phyloP scores from a whole-genome alignment of 441 rosid genomes.

The Euphorbia schlechtendalii region DNA sequence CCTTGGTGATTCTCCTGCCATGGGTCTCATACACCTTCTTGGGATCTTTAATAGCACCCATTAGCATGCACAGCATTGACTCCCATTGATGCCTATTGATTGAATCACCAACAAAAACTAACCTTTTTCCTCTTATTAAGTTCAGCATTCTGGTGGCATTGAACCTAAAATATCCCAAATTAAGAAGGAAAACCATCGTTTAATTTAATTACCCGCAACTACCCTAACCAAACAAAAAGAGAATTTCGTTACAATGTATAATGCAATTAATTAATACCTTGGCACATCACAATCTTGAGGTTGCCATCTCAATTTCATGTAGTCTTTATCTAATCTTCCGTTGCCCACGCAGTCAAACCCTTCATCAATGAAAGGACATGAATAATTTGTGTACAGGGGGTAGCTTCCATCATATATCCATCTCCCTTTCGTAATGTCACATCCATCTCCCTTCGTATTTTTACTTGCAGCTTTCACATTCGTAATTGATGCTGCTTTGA shows the following conservation, averaged over 20 bases:
- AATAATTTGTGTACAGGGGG: slow-evolving; percentile 47
- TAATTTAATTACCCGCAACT: slow-evolving; percentile 9
- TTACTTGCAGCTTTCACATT: slow-evolving; percentile 7
- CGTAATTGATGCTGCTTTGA: slow-evolving; percentile 8
- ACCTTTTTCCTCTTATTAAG: slow-evolving; percentile 71
- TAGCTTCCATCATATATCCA: slow-evolving; percentile 75
- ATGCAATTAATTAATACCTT: slow-evolving; percentile 41
- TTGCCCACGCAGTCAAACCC: slow-evolving; percentile 75
- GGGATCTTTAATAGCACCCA: slow-evolving; percentile 66
- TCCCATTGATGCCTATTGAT: slow-evolving; percentile 95
- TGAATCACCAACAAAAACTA: slow-evolving; percentile 96
- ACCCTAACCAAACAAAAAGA: neutral
- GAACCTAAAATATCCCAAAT: slow-evolving; percentile 44
- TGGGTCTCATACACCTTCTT: slow-evolving; percentile 76
- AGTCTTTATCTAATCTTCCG: slow-evolving; percentile 59
- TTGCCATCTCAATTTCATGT: slow-evolving; percentile 88
- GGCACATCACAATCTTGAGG: slow-evolving; percentile 65
- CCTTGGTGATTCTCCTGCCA: slow-evolving; percentile 75
- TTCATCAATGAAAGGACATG: slow-evolving; percentile 86
- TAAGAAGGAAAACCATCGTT: neutral
- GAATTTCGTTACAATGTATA: neutral
- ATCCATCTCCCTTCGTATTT: slow-evolving; percentile 30
- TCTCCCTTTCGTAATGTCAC: slow-evolving; percentile 63
- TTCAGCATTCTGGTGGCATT: slow-evolving; percentile 73
- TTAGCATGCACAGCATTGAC: slow-evolving; percentile 78